phyloP scores from a whole-genome alignment of 108 stramenopile species.

The Nannochloropsis gaditana region DNA sequence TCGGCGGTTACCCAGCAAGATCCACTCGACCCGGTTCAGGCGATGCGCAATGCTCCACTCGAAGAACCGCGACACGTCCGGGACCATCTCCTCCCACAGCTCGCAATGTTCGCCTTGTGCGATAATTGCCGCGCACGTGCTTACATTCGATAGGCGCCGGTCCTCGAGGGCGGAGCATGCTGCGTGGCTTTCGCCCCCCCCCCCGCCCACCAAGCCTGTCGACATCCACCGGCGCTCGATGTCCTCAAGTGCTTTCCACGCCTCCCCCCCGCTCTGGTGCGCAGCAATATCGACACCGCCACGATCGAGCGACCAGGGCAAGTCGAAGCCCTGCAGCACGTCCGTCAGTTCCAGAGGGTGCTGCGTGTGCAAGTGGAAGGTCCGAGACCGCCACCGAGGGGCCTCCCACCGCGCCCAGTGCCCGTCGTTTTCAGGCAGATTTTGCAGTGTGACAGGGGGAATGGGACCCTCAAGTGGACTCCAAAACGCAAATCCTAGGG shows the following conservation, averaged over 20 bases:
- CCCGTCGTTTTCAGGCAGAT: slow-evolving; percentile 18
- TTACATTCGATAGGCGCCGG: neutral
- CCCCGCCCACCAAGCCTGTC: neutral
- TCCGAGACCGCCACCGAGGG: slow-evolving; percentile 26
- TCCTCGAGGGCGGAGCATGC: neutral
- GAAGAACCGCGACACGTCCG: slow-evolving; percentile 28
- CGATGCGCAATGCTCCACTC: slow-evolving; percentile 35
- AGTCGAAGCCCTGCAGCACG: slow-evolving; percentile 40
- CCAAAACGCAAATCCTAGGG: slow-evolving; percentile 38
- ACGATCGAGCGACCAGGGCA: slow-evolving; percentile 24
- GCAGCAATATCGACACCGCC: neutral
- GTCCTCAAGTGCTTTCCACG: neutral
- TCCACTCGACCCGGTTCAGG: slow-evolving; percentile 42
- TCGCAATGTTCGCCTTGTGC: slow-evolving; percentile 22
- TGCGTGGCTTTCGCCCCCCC: neutral
- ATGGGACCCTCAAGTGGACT: slow-evolving; percentile 29
- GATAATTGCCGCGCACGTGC: neutral
- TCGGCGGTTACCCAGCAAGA: slow-evolving; percentile 27
- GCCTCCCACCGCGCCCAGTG: neutral
- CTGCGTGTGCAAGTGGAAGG: slow-evolving; percentile 41
- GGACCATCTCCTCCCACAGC: slow-evolving; percentile 35
- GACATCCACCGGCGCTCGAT: neutral
- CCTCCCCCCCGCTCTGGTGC: neutral
- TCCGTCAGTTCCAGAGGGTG: slow-evolving; percentile 44
- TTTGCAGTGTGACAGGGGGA: neutral